Base-by-base conservation (phyloP, 805 yeast genomes). In the Candida cerambycidarum region DNA sequence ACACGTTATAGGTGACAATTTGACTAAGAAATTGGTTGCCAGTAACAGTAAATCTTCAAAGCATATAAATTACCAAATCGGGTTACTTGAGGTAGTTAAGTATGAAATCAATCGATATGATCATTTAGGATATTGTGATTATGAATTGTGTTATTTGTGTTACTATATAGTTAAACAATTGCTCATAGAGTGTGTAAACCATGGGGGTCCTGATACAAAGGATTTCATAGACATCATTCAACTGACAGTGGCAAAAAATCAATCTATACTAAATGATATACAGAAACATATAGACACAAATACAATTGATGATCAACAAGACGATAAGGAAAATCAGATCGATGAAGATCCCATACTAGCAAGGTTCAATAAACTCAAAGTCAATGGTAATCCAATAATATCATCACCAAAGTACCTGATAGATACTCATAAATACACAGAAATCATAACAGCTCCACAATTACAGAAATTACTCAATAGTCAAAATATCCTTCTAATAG, bases 401-500 rank as follows among this genome's bases (percentile, higher is more conserved):
- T 9, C 23, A 24, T 14, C 29, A 4, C 11, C 37, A 3, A 28
- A 13, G 3, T 13, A 19, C 11, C 38, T 19, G 41, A 23, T 42
- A 11, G 41, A 42, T 48, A 27, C 30, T 48, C 16, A 27, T 11
- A 41, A 53, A 27, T 51, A 46, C 31, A 36, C 44, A 10, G 62
- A 57, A 34, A 25, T 46, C 3, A 48, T 63, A 5, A 47, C 56
- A 3, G 54, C 63, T 0, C 38, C 38, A 5, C 54, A 58, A 36
- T 42, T 64, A 12, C 35, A 41, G 15, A n/a, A 24, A 7, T 31
- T 35, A 15, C 16, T 41, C 2, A 29, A 27, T 11, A 38, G 47
- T 15, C 19, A 38, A 6, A 10, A 29, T 13, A 19, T 55, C 12
- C 66, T 90, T n/a, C 47, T 90, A 9, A 73, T 92, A 5, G 98